Percentiles rank a stretch among this genome's conserved stretches.
Conservation (phyloP, 192 early-diverging fungal genomes). For the Gryganskiella cystojenkinii region DNA sequence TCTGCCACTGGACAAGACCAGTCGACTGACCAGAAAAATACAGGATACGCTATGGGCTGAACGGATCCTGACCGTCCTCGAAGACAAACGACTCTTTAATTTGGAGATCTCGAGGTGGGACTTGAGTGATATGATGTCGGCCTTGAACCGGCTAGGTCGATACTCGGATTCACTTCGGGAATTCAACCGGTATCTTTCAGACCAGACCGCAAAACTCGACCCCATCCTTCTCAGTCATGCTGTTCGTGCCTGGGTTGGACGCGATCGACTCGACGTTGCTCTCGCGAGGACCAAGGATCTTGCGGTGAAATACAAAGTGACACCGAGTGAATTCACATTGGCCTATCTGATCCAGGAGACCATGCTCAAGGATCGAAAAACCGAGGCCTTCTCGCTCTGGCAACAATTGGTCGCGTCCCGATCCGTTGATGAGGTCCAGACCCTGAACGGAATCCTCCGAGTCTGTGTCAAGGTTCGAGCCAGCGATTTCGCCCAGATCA, state of each 20-base stretch:
- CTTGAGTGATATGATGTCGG: slow-evolving; percentile 36
- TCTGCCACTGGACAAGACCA: neutral
- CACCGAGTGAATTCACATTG: slow-evolving; percentile 36
- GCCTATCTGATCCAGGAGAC: slow-evolving; percentile 42
- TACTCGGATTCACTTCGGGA: slow-evolving; percentile 30
- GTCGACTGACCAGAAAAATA: neutral
- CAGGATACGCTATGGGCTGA: slow-evolving; percentile 12
- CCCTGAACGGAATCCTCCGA: slow-evolving; percentile 38
- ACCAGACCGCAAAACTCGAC: slow-evolving; percentile 1
- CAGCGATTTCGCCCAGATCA: slow-evolving; percentile 24
- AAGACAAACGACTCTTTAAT: slow-evolving; percentile 19
- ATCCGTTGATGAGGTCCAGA: slow-evolving; percentile 5
- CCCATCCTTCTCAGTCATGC: slow-evolving; percentile 41
- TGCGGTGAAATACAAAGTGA: neutral
- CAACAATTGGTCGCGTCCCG: neutral
- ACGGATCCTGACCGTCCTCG: slow-evolving; percentile 32
- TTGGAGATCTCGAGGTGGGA: slow-evolving; percentile 17
- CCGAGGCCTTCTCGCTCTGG: slow-evolving; percentile 14
- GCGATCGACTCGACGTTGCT: slow-evolving; percentile 25
- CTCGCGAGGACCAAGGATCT: slow-evolving; percentile 9
- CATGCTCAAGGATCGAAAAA: neutral
- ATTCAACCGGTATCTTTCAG: slow-evolving; percentile 5
- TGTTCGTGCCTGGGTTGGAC: slow-evolving; percentile 42
- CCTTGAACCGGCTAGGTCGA: slow-evolving; percentile 27
- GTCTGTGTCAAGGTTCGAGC: slow-evolving; percentile 24